Percentiles rank a stretch among this genome's conserved stretches.
phyloP scores from a whole-genome alignment of 352 stramenopile genomes.

The Phytophthora lateralis region DNA sequence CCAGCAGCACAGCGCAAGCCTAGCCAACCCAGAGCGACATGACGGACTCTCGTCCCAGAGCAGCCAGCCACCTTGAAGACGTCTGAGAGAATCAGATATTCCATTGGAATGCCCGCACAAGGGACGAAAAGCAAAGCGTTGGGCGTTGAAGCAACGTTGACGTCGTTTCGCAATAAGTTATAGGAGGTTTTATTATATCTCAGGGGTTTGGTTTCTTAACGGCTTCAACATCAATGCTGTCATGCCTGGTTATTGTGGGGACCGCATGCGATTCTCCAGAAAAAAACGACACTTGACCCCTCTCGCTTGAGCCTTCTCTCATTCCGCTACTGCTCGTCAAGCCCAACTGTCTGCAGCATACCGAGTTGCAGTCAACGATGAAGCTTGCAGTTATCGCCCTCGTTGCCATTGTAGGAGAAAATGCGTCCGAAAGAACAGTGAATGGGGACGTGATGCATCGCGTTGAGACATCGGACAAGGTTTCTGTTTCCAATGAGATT shows the following conservation, averaged over 20 bases:
- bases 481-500: conserved; percentile 2
- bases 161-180: conserved; percentile 29
- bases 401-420: conserved; percentile 9
- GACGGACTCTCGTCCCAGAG: conserved; percentile 13
- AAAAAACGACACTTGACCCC: conserved; percentile 24
- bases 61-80: conserved; percentile 21
- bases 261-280: conserved; percentile 24
- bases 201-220: conserved; percentile 29
- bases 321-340: conserved; percentile 15
- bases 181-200: conserved; percentile 15
- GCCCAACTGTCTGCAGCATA: conserved; percentile 18
- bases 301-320: conserved; percentile 18
- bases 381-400: conserved; percentile 13
- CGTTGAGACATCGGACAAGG: conserved; percentile 6
- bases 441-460: conserved; percentile 3
- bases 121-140: background rate
- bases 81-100: conserved; percentile 12
- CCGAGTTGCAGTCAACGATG: conserved; percentile 8
- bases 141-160: background rate
- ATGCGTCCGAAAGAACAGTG: background rate
- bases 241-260: background rate
- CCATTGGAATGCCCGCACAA: conserved; percentile 16
- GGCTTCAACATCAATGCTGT: conserved; percentile 25
- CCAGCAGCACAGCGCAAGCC: background rate
- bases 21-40: conserved; percentile 17